Percentiles rank a stretch among this genome's conserved stretches.
These are phyloP conservation scores for Boechera retrofracta DNA, from an alignment of 345 rosid species.

Conservation along the genomic window DNA sequence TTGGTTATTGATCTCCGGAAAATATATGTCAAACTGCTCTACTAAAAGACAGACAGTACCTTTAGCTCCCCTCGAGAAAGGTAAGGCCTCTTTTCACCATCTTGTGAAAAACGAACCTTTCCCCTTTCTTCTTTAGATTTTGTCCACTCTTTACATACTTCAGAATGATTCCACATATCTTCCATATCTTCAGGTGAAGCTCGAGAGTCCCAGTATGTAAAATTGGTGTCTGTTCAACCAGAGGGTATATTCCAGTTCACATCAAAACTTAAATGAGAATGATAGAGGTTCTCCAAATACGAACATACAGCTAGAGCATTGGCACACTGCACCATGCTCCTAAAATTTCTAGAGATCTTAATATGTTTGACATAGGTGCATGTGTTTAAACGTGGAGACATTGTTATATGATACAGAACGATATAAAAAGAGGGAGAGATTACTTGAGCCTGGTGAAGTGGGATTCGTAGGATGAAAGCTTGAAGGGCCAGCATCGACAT, in stretches of 20 bases:
- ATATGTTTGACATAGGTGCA: slow-evolving; percentile 12
- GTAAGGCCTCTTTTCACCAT: slow-evolving; percentile 63
- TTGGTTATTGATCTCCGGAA: neutral
- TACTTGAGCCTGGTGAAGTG: slow-evolving; percentile 54
- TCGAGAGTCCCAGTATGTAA: slow-evolving; percentile 70
- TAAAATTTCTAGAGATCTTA: slow-evolving; percentile 16
- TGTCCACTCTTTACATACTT: slow-evolving; percentile 76
- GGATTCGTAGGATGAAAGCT: slow-evolving; percentile 46
- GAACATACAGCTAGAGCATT: slow-evolving; percentile 20
- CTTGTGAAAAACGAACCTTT: slow-evolving; percentile 79
- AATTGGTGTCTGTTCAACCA: slow-evolving; percentile 50
- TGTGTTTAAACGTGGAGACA: neutral
- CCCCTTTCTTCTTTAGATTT: slow-evolving; percentile 74
- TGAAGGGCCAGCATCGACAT: slow-evolving; percentile 55
- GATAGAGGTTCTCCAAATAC: slow-evolving; percentile 14
- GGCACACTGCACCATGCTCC: slow-evolving; percentile 26
- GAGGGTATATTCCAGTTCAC: slow-evolving; percentile 14
- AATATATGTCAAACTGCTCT: slow-evolving; percentile 9
- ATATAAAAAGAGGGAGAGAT: slow-evolving; percentile 21
- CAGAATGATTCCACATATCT: slow-evolving; percentile 79
- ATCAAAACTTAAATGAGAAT: slow-evolving; percentile 15
- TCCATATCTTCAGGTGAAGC: slow-evolving; percentile 86
- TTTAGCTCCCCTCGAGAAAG: slow-evolving; percentile 77
- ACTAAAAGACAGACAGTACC: slow-evolving; percentile 52
- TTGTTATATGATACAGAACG: slow-evolving; percentile 6